Conservation (phyloP, 192 early-diverging fungal species). For the Linnemannia schmuckeri region DNA sequence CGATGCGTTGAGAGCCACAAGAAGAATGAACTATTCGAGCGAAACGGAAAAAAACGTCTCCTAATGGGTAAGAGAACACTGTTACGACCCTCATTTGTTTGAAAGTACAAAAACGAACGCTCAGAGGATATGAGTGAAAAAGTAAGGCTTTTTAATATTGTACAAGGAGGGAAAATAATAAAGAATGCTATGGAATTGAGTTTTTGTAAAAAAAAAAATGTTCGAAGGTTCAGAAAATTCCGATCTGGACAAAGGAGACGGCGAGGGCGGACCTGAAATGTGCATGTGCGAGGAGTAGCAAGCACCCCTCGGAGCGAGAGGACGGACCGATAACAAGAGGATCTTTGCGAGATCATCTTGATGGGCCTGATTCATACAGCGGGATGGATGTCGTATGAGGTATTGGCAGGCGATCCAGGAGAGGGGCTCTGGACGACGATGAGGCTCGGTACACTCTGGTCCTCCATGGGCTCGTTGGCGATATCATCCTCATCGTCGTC, state of each 20-base stretch:
- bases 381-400: not conserved
- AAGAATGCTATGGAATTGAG: no score
- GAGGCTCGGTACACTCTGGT: constrained; percentile 5
- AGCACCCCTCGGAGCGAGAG: not conserved
- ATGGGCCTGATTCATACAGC: not conserved
- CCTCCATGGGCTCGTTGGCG: not conserved
- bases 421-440: not conserved
- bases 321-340: no score
- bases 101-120: no score
- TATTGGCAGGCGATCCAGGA: not conserved
- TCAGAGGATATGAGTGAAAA: no score
- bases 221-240: no score
- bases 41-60: not conserved
- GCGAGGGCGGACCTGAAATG: no score
- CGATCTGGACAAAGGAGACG: no score
- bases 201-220: no score
- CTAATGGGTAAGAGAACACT: not conserved
- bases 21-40: not conserved
- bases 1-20: not conserved
- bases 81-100: not conserved
- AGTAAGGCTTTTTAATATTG: no score
- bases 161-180: no score
- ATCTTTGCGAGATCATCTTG: no score
- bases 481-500: not conserved
- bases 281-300: no score